Percentiles rank a stretch among this genome's conserved stretches.
Evolutionary conservation across 108 stramenopile species (phyloP).

Genomic region (Cyclotella kingstonii): DNA sequence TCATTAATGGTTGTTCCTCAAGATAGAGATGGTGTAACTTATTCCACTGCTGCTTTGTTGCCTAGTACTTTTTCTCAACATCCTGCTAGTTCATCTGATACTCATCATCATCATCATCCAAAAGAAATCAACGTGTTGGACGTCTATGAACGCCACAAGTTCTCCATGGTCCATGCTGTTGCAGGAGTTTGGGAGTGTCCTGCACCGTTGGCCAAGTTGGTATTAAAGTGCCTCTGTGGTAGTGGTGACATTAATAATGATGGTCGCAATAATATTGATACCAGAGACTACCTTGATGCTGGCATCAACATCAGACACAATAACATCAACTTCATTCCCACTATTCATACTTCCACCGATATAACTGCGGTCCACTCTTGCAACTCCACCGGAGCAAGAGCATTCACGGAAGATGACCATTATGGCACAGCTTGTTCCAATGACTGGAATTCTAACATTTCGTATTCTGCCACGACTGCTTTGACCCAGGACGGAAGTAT

Average conservation of each 20-base stretch:
- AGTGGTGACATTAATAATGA: neutral
- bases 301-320: neutral
- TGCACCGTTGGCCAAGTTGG: conserved; percentile 38
- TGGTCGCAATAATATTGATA: neutral
- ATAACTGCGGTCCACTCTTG: too few relatives aligned
- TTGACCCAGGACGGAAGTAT: too few relatives aligned
- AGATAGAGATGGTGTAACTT: too few relatives aligned
- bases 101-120: neutral
- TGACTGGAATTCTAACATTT: too few relatives aligned
- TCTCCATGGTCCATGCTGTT: conserved; percentile 47
- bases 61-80: neutral
- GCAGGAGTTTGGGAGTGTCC: conserved; percentile 45
- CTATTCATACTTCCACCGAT: too few relatives aligned
- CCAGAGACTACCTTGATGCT: neutral
- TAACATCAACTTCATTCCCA: too few relatives aligned
- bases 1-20: conserved; percentile 9
- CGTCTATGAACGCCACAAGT: conserved; percentile 29
- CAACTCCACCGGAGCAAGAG: too few relatives aligned
- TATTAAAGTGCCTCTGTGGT: conserved; percentile 38
- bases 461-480: too few relatives aligned
- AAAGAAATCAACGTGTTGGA: conserved; percentile 23
- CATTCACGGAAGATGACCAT: too few relatives aligned
- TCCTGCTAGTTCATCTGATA: neutral
- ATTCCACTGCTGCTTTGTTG: too few relatives aligned
- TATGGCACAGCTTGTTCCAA: too few relatives aligned